Percentiles rank a stretch among this genome's conserved stretches.
phyloP scores from a whole-genome alignment of 352 stramenopile species.

The Globisporangium recalcitrans region DNA sequence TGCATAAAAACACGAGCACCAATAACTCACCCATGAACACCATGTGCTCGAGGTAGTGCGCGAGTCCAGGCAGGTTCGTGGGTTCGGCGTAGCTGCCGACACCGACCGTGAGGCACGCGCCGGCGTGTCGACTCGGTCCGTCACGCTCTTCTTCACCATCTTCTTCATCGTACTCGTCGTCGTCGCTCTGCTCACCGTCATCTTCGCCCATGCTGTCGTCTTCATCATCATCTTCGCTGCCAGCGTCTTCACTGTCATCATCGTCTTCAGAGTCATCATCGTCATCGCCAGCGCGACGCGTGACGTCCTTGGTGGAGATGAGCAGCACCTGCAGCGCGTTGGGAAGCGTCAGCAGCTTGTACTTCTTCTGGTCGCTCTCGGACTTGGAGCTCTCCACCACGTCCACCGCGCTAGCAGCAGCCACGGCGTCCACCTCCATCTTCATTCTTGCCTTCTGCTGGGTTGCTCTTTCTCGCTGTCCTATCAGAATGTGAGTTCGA shows the following conservation, averaged over 20 bases:
- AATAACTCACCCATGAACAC: constrained; percentile 91
- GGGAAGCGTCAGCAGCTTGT: constrained; percentile 68
- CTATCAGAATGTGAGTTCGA: not conserved
- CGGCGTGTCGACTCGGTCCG: constrained; percentile 32
- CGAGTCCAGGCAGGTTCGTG: constrained; percentile 63
- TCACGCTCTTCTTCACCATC: constrained; percentile 32
- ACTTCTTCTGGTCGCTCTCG: constrained; percentile 80
- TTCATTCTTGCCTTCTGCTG: constrained; percentile 1
- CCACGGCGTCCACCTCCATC: not conserved
- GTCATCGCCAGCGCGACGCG: constrained; percentile 20
- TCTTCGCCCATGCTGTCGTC: constrained; percentile 24
- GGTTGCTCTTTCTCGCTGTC: constrained; percentile 10
- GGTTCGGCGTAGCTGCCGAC: constrained; percentile 74
- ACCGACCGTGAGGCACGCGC: constrained; percentile 63
- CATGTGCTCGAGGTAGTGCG: constrained; percentile 95
- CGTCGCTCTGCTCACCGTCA: constrained; percentile 12
- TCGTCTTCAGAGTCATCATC: constrained; percentile 27
- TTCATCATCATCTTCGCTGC: constrained; percentile 18
- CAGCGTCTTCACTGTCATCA: constrained; percentile 11
- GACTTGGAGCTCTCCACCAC: constrained; percentile 64
- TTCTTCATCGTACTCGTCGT: constrained; percentile 29
- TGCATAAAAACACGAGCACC: no score
- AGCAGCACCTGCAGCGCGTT: constrained; percentile 79
- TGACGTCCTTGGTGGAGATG: constrained; percentile 54
- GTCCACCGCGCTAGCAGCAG: constrained; percentile 15